These are phyloP conservation scores for Croton setiger DNA, from an alignment of 441 rosid species.

Conservation along the genomic window DNA sequence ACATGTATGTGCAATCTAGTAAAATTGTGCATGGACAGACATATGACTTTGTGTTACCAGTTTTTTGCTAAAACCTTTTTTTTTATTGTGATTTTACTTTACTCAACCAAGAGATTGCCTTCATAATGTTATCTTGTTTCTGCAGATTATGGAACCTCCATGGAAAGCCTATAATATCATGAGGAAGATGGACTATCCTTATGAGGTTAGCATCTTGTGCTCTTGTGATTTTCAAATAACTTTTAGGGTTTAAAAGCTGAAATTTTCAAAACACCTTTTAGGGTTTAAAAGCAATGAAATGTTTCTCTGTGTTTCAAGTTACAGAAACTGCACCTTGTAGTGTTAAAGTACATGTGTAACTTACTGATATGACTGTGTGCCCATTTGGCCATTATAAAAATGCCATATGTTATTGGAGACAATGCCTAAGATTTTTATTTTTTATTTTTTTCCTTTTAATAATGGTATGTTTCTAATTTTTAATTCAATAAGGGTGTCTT, in stretches of 20 bases:
- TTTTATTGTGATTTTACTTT: background rate
- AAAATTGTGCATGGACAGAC: background rate
- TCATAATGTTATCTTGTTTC: slow-evolving; percentile 15
- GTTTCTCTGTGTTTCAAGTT: slow-evolving; percentile 4
- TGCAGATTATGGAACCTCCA: slow-evolving; percentile 95
- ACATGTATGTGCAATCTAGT: background rate
- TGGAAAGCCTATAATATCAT: slow-evolving; percentile 80
- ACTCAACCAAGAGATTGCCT: background rate
- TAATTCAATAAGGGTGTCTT: background rate
- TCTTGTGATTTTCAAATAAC: slow-evolving; percentile 2
- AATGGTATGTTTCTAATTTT: too few relatives aligned
- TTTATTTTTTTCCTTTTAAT: background rate
- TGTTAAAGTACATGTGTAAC: background rate
- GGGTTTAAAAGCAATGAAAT: slow-evolving; percentile 6
- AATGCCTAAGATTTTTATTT: background rate
- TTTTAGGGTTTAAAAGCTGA: background rate
- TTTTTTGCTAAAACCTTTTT: background rate
- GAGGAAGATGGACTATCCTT: slow-evolving; percentile 91
- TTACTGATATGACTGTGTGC: background rate
- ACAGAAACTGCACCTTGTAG: background rate
- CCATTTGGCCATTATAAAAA: background rate
- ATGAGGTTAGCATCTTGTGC: slow-evolving; percentile 52
- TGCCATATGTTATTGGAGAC: background rate
- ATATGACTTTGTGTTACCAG: background rate
- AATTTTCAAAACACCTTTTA: slow-evolving; percentile 1